Conservation (phyloP, 345 rosid genomes). For the Populus ilicifolia region DNA sequence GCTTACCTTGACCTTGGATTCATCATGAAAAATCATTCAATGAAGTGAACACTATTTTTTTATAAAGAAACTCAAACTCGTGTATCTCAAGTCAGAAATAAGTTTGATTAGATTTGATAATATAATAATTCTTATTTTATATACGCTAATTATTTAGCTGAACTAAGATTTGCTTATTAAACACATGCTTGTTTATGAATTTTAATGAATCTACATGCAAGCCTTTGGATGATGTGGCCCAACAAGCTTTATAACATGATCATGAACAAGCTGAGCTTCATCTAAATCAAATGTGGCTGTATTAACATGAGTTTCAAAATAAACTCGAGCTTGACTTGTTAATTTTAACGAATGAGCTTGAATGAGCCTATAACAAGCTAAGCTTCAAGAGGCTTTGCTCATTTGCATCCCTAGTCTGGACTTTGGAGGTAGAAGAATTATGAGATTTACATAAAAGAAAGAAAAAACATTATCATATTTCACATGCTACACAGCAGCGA, state of each 20-base stretch:
- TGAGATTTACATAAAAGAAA: not conserved
- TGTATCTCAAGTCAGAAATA: not conserved
- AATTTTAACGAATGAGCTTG: not conserved
- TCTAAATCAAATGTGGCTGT: not conserved
- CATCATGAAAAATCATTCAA: not conserved
- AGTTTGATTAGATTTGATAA: not conserved
- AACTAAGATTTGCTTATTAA: not conserved
- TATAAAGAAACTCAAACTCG: not conserved
- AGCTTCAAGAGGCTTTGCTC: not conserved
- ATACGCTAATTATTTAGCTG: not conserved
- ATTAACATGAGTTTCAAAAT: not conserved
- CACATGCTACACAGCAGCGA: not conserved
- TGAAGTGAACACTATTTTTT: not conserved
- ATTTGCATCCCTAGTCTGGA: not conserved
- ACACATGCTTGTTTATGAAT: not conserved
- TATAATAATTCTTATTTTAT: not conserved
- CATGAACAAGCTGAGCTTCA: not conserved
- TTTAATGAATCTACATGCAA: not conserved
- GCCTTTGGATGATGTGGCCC: not conserved
- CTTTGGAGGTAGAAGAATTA: not conserved
- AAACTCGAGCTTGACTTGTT: not conserved
- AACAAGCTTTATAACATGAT: not conserved
- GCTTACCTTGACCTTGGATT: not conserved
- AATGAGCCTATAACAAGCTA: not conserved
- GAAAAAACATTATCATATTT: not conserved